Base-by-base conservation (phyloP, 2,329 filamentous ascomycete species). In the Colletotrichum sansevieriae region DNA sequence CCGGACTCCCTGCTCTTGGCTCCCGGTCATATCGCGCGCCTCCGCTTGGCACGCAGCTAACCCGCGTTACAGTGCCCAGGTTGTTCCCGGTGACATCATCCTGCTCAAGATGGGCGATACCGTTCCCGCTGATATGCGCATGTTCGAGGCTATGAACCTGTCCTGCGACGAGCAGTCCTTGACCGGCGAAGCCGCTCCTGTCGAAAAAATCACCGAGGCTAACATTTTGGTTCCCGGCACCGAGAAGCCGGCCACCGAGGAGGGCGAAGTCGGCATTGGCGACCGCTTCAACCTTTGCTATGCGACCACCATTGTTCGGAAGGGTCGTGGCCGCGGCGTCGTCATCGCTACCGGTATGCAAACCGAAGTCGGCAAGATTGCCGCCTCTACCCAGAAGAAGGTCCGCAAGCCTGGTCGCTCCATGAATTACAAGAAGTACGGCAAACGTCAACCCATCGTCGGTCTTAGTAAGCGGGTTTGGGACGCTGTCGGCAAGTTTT, bases 111-210 rank as follows among this genome's bases (percentile, higher is more conserved):
- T 88, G 79, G 92, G 92, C 68, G 91, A 93, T 77, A 92, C 91
- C 4, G 87, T 94, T 46, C 91, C 92, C 10, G 92, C 92, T 43
- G 92, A 94, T 75, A 78, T 94, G 46, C 88, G 91, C 63, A 78
- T 91, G 20, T 85, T 92, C 72, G 90, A 93, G 74, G 87, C 86
- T 68, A 92, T 95, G 87, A 95, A 96, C 77, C 84, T 94, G 52
- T 89, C 90, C 70, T 93, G 91, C 75, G 93, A 97, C 73, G 92
- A 94, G 78, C 90, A 91, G 52, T 88, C 92, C 57, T 85, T 94
- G 51, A 94, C 92, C 7, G 92, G 92, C 74, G 92, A 95, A 78
- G 92, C 92, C 4, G 83, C 92, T 15, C 90, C 91, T 7, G 90
- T 92, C 29, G 88, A 90, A 76, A 92, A 94, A 81, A 84, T 86